These are phyloP conservation scores for Thinopyrum obtusiflorum DNA, from an alignment of 202 grass and related monocot species.

Conservation along the genomic window DNA sequence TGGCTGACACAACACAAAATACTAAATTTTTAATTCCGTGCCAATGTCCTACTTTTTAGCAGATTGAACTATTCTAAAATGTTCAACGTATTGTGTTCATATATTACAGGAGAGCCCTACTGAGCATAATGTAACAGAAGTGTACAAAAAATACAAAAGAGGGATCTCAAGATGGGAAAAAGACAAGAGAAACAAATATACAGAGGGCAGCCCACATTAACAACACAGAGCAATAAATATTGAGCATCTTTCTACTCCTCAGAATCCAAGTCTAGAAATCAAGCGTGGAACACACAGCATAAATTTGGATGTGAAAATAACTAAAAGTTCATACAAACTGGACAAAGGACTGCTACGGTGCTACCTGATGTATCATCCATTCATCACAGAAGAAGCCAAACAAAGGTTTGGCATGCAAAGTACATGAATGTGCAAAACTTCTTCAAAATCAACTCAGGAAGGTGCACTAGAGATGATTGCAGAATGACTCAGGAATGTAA, in stretches of 20 bases:
- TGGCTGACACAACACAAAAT: not conserved
- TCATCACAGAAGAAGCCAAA: constrained; percentile 2
- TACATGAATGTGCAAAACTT: not conserved
- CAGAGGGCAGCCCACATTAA: not conserved
- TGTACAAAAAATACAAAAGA: not conserved
- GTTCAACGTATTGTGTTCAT: not conserved
- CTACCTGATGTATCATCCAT: not conserved
- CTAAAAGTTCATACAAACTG: not conserved
- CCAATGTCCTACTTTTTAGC: not conserved
- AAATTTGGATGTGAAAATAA: not conserved
- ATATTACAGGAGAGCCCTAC: not conserved
- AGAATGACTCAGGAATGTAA: not conserved
- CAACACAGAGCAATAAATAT: not conserved
- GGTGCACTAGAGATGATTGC: not conserved
- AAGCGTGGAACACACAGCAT: not conserved
- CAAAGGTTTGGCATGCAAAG: not conserved
- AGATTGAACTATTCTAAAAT: constrained; percentile 19
- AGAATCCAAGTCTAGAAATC: not conserved
- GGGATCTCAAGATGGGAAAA: not conserved
- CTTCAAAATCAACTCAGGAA: not conserved
- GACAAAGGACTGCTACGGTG: not conserved
- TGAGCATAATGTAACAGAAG: not conserved
- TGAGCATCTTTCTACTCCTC: not conserved
- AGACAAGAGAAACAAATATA: not conserved
- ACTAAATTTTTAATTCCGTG: not conserved